Percentiles rank a stretch among this genome's conserved stretches.
These are phyloP conservation scores for Hypoxylon sp. DNA, from an alignment of 2,329 filamentous ascomycete species.

Conservation along the genomic window DNA sequence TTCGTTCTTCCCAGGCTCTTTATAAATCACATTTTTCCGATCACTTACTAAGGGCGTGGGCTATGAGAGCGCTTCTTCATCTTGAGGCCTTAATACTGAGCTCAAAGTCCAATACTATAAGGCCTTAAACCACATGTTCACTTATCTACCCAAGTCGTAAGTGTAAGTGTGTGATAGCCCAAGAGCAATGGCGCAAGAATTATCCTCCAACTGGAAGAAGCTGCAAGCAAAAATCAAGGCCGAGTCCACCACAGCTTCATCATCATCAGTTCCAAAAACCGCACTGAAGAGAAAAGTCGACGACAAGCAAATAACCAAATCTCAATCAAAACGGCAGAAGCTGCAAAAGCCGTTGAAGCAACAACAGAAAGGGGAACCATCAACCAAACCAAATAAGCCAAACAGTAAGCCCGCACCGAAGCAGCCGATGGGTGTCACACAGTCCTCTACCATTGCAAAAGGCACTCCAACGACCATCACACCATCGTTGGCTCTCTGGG, in stretches of 20 bases:
- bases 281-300: conserved; percentile 62
- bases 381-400: conserved; percentile 29
- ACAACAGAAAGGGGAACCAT: conserved; percentile 32
- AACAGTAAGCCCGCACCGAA: conserved; percentile 21
- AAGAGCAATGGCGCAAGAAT: conserved; percentile 60
- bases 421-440: conserved; percentile 69
- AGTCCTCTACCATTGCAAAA: conserved; percentile 63
- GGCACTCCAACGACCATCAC: conserved; percentile 60
- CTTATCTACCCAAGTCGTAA: conserved; percentile 16
- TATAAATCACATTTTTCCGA: background rate
- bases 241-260: conserved; percentile 56
- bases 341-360: conserved; percentile 51
- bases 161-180: background rate
- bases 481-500: conserved; percentile 72
- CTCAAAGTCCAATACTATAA: background rate
- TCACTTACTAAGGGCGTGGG: background rate
- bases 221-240: conserved; percentile 74
- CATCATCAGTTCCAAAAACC: conserved; percentile 41
- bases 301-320: conserved; percentile 42
- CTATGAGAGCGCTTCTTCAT: too few relatives aligned
- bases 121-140: background rate
- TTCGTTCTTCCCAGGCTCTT: background rate
- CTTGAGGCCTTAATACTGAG: background rate
- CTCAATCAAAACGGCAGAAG: conserved; percentile 47
- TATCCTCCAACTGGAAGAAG: conserved; percentile 84